phyloP scores from a whole-genome alignment of 2,329 filamentous ascomycete genomes.

The Blumeria hordei region DNA sequence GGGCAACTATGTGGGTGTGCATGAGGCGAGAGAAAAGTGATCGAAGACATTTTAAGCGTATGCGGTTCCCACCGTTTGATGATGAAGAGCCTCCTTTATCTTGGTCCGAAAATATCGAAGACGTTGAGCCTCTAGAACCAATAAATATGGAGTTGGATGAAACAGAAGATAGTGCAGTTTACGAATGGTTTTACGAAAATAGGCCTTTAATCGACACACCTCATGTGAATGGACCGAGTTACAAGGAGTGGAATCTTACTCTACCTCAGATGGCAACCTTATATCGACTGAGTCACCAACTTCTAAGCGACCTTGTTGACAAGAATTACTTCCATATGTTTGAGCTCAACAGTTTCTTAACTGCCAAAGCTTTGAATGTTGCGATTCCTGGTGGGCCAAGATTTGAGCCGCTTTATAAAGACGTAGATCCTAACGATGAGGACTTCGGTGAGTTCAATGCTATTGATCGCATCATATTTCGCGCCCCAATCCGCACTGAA shows the following conservation, averaged over 20 bases:
- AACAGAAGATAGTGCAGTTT: constrained; percentile 70
- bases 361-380: constrained; percentile 89
- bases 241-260: constrained; percentile 83
- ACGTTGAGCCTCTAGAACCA: constrained; percentile 88
- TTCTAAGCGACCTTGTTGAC: constrained; percentile 80
- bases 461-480: constrained; percentile 97
- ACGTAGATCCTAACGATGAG: constrained; percentile 95
- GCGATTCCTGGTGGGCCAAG: constrained; percentile 91
- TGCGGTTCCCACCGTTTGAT: constrained; percentile 96
- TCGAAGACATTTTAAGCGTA: constrained; percentile 84
- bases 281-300: constrained; percentile 71
- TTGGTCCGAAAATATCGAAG: constrained; percentile 97
- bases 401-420: constrained; percentile 94
- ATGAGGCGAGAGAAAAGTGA: constrained; percentile 98
- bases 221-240: constrained; percentile 90
- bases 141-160: constrained; percentile 98
- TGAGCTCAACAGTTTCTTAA: constrained; percentile 81
- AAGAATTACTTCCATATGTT: constrained; percentile 98
- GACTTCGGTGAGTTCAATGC: constrained; percentile 99
- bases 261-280: constrained; percentile 90
- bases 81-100: constrained; percentile 94
- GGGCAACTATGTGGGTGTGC: constrained; percentile 97
- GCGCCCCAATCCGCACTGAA: constrained; percentile 80
- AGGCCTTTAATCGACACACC: constrained; percentile 71
- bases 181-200: constrained; percentile 96